Evolutionary conservation across 148 eudicot species (phyloP), one percentile per base, ranked within the genome.

Genomic region (Arctostaphylos glauca): DNA sequence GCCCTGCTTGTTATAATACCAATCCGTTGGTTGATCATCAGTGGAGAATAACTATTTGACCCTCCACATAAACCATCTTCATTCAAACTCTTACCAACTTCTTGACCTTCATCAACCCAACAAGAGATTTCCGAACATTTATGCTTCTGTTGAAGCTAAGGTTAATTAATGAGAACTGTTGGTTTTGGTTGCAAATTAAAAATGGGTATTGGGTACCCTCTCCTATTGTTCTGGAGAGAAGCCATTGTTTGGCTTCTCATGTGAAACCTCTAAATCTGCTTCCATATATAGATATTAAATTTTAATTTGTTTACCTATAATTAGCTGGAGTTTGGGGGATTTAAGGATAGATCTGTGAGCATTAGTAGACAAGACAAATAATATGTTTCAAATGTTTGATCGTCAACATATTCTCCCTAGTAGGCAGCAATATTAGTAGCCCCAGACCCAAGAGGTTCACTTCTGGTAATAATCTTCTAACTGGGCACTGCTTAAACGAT

Each of bases 301-400:
- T 72, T 16, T 18, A 44, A 71, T 38, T 71, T 2, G 41, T 14
- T 14, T 4, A n/a, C n/a, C 52, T 72, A 50, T 72, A 19, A 46
- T 46, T 72, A 6, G 49, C 23, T 72, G 23, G 75, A 43, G 12
- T 19, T 54, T 64, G 80, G 80, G 80, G n/a, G n/a, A n/a, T 19
- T 64, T 21, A n/a, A 44, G 23, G 25, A 23, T 50, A 49, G 71
- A 67, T 64, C 52, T 80, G 46, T 56, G 75, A 43, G 68, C 48
- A 13, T n/a, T 14, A 50, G 25, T 19, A 5, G 46, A 52, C 16
- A 19, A 31, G n/a, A 5, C 19, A 5, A 14, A n/a, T 93, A 96
- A 91, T 88, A 77, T 97, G 99, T 89, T 91, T 83, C 95, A 93
- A 79, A 80, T 92, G 83, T 92, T 96, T 78, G 98, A 94, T 80